phyloP scores from a whole-genome alignment of 2,329 filamentous ascomycete species.

The Aspergillus sp. region DNA sequence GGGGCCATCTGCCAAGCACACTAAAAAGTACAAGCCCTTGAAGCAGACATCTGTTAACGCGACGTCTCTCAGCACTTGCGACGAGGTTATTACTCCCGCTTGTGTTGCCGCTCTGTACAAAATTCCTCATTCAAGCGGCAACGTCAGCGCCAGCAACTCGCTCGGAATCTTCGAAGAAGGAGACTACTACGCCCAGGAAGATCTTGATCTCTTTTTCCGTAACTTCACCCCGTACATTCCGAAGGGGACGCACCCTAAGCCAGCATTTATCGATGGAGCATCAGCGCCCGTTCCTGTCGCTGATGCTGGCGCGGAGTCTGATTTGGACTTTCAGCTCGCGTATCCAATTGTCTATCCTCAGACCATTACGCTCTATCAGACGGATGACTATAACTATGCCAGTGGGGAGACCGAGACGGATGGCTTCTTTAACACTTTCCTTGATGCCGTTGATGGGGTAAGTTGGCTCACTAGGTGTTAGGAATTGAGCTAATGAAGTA shows the following conservation, averaged over 20 bases:
- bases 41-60: not conserved
- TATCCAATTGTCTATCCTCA: conserved; percentile 11
- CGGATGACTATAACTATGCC: conserved; percentile 5
- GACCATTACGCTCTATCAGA: conserved; percentile 7
- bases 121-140: not conserved
- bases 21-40: not conserved
- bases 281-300: not conserved
- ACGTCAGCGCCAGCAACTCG: conserved; percentile 7
- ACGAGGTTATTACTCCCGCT: conserved; percentile 3
- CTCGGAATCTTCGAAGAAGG: conserved; percentile 12
- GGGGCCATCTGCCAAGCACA: not conserved
- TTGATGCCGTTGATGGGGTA: conserved; percentile 11
- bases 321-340: conserved; percentile 10
- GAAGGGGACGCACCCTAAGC: conserved; percentile 8
- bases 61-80: not conserved
- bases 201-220: conserved; percentile 9
- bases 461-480: not conserved
- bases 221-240: conserved; percentile 4
- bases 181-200: conserved; percentile 11
- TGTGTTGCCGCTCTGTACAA: conserved; percentile 12
- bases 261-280: conserved; percentile 7
- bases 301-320: conserved; percentile 3
- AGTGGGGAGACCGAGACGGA: not conserved
- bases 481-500: not conserved
- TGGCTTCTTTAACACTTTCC: conserved; percentile 10